Percentiles rank a stretch among this genome's conserved stretches.
Evolutionary conservation across 2,329 filamentous ascomycete species (phyloP).

Genomic region (Colletotrichum lentis): DNA sequence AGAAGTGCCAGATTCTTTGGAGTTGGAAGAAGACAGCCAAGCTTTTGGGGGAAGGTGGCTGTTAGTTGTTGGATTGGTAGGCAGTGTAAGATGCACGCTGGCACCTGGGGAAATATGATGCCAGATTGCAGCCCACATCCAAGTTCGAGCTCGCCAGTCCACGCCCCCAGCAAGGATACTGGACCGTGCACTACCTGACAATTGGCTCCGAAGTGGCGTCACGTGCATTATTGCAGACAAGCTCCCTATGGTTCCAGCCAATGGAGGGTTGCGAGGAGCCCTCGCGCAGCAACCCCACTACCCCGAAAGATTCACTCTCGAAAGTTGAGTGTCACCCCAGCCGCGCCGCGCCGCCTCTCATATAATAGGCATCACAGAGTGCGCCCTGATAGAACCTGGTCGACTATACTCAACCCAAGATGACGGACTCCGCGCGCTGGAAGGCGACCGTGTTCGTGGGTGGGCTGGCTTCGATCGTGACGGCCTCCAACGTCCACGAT

Average conservation of each 20-base stretch:
- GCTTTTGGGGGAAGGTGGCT: slow-evolving; percentile 31
- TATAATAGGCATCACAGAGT: neutral
- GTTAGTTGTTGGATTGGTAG: slow-evolving; percentile 21
- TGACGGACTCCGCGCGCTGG: slow-evolving; percentile 84
- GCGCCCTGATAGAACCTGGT: neutral
- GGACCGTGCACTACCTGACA: slow-evolving; percentile 29
- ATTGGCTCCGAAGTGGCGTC: slow-evolving; percentile 20
- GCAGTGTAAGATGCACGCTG: slow-evolving; percentile 25
- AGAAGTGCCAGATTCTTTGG: slow-evolving; percentile 24
- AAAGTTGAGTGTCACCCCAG: neutral
- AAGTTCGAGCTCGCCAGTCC: slow-evolving; percentile 28
- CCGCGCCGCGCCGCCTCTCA: neutral
- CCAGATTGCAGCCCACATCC: slow-evolving; percentile 40
- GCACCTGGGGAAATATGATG: slow-evolving; percentile 37
- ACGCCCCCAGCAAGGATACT: slow-evolving; percentile 7
- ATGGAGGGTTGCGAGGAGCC: slow-evolving; percentile 29
- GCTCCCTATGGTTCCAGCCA: slow-evolving; percentile 19
- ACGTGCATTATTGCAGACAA: slow-evolving; percentile 26
- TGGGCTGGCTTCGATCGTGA: slow-evolving; percentile 83
- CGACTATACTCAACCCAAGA: slow-evolving; percentile 49
- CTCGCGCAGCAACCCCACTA: slow-evolving; percentile 27
- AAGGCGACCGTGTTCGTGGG: slow-evolving; percentile 94
- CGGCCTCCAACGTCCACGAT: slow-evolving; percentile 77
- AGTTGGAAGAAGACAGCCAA: slow-evolving; percentile 33
- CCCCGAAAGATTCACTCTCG: slow-evolving; percentile 27